Conservation (phyloP, 1,139 yeast species). For the Kodamaea derodonti region DNA sequence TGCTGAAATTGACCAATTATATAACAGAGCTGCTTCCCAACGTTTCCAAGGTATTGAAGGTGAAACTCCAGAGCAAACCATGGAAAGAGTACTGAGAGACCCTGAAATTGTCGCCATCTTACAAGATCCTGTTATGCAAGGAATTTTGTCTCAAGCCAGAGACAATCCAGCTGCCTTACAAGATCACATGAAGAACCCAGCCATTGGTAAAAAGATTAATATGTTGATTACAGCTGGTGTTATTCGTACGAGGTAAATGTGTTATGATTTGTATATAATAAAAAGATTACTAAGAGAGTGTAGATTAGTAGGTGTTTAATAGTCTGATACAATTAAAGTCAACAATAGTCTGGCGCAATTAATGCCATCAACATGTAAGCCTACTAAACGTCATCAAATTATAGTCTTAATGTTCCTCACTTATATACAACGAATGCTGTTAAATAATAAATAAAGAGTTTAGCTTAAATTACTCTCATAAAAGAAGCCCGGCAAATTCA, state of each 20-base stretch:
- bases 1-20: conserved; percentile 78
- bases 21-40: conserved; percentile 70
- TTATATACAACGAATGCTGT: no score
- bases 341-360: no score
- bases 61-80: conserved; percentile 92
- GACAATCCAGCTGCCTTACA: conserved; percentile 95
- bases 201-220: conserved; percentile 82
- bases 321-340: no score
- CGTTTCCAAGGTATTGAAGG: conserved; percentile 81
- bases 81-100: conserved; percentile 86
- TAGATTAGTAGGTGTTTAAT: no score
- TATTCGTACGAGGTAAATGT: conserved; percentile 67
- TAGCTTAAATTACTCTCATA: conserved; percentile 27
- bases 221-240: conserved; percentile 95
- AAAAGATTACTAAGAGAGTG: no score
- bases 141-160: conserved; percentile 90
- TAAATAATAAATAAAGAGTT: no score
- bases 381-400: no score
- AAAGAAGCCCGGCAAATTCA: conserved; percentile 36
- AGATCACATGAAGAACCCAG: conserved; percentile 98
- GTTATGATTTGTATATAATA: conserved; percentile 5
- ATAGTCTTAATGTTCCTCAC: no score
- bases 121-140: conserved; percentile 97
- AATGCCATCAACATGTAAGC: no score
- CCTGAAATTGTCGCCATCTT: conserved; percentile 90